These are phyloP conservation scores for Anethum foeniculum DNA, from an alignment of 140 eudicot species.

Conservation along the genomic window DNA sequence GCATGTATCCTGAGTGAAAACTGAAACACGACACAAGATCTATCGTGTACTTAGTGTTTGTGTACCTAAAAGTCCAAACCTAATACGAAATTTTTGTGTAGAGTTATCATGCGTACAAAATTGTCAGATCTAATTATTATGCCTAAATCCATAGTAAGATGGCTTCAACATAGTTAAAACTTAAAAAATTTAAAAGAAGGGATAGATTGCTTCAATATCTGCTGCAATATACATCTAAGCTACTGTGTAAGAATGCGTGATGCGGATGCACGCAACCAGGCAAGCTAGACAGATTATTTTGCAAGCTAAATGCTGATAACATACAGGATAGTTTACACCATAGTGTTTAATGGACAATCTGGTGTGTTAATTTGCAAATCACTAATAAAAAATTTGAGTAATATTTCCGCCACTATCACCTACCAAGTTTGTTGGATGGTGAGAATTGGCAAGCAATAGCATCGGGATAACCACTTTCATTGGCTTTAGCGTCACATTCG, in stretches of 20 bases:
- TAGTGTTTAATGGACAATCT: neutral
- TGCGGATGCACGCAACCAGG: neutral
- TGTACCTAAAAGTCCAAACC: neutral
- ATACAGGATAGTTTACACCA: neutral
- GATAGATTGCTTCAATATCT: neutral
- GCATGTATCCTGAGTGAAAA: neutral
- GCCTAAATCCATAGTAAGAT: neutral
- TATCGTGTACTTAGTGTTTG: neutral
- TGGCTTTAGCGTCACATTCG: constrained; percentile 5
- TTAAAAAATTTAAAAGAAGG: neutral
- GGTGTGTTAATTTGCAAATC: neutral
- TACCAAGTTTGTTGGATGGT: constrained; percentile 50
- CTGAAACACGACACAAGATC: neutral
- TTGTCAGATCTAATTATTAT: neutral
- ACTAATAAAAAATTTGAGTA: neutral
- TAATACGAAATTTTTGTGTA: neutral
- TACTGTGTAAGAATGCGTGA: neutral
- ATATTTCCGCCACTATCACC: constrained; percentile 13
- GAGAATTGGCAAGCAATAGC: constrained; percentile 80
- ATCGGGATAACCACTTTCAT: constrained; percentile 29
- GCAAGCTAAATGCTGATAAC: neutral
- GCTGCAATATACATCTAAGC: neutral
- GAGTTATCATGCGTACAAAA: neutral
- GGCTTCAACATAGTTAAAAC: neutral
- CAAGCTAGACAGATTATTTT: neutral